Percentiles rank a stretch among this genome's conserved stretches.
phyloP scores from a whole-genome alignment of 768 basidiomycete species.

The Artomyces pyxidatus region DNA sequence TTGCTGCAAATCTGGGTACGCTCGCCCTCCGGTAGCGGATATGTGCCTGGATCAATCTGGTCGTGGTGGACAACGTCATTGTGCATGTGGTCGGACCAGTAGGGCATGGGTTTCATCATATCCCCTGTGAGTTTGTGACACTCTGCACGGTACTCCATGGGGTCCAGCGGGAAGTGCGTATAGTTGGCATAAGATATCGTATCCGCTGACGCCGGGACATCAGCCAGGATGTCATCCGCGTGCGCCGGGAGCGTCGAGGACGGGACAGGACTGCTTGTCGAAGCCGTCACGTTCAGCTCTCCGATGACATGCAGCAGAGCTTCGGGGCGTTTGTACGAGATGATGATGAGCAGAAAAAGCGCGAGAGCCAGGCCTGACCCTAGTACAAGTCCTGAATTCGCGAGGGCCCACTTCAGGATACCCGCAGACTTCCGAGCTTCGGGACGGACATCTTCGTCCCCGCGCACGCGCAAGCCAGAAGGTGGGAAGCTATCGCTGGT shows the following conservation, averaged over 20 bases:
- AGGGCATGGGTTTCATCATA: slow-evolving; percentile 40
- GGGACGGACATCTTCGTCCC: slow-evolving; percentile 29
- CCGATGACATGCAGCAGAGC: slow-evolving; percentile 38
- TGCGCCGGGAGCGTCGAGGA: slow-evolving; percentile 14
- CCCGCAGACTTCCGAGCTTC: slow-evolving; percentile 3
- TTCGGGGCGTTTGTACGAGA: slow-evolving; percentile 45
- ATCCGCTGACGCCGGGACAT: slow-evolving; percentile 12
- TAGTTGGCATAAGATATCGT: slow-evolving; percentile 49
- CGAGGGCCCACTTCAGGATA: slow-evolving; percentile 9
- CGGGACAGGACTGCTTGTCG: slow-evolving; percentile 10
- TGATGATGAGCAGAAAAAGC: slow-evolving; percentile 36
- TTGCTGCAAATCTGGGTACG: slow-evolving; percentile 36
- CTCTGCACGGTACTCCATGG: slow-evolving; percentile 46
- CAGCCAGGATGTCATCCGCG: slow-evolving; percentile 17
- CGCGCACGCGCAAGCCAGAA: slow-evolving; percentile 32
- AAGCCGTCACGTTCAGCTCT: slow-evolving; percentile 13
- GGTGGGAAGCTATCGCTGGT: slow-evolving; percentile 26
- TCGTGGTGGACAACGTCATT: slow-evolving; percentile 26
- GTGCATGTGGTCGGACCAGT: slow-evolving; percentile 36
- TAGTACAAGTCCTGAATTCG: slow-evolving; percentile 32
- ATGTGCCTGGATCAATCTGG: slow-evolving; percentile 14
- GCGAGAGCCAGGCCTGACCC: slow-evolving; percentile 37
- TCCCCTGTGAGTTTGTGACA: slow-evolving; percentile 43
- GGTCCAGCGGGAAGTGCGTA: slow-evolving; percentile 49
- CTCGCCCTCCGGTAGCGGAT: slow-evolving; percentile 20